Percentiles rank a stretch among this genome's conserved stretches.
phyloP scores from a whole-genome alignment of 352 stramenopile genomes.

The Phytophthora quininea region DNA sequence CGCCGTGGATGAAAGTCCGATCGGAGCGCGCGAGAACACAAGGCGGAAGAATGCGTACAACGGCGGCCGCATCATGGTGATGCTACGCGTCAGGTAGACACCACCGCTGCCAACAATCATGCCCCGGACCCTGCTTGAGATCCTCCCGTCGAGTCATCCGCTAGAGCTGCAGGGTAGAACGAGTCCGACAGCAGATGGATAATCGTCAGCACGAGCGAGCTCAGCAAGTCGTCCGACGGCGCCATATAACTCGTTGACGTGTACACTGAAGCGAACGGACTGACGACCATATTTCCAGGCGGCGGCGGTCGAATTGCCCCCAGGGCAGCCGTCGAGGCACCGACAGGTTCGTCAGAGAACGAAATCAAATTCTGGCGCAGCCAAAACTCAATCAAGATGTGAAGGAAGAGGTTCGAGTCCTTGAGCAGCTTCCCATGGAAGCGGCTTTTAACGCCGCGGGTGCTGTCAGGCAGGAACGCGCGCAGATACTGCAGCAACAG shows the following conservation, averaged over 20 bases:
- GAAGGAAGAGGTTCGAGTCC: slow-evolving; percentile 82
- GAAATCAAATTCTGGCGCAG: slow-evolving; percentile 89
- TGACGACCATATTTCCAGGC: slow-evolving; percentile 46
- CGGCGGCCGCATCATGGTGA: slow-evolving; percentile 73
- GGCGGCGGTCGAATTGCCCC: slow-evolving; percentile 22
- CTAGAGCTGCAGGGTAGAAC: slow-evolving; percentile 69
- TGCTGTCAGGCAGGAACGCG: slow-evolving; percentile 77
- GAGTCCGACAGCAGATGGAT: slow-evolving; percentile 85
- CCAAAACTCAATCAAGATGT: slow-evolving; percentile 89
- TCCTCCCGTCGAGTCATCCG: slow-evolving; percentile 26
- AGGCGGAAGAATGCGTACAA: slow-evolving; percentile 86
- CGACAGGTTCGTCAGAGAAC: slow-evolving; percentile 67
- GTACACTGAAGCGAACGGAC: slow-evolving; percentile 76
- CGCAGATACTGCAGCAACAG: slow-evolving; percentile 83
- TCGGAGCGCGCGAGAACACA: slow-evolving; percentile 82
- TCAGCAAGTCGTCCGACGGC: slow-evolving; percentile 83
- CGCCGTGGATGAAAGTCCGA: slow-evolving; percentile 76
- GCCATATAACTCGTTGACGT: slow-evolving; percentile 87
- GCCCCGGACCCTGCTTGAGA: slow-evolving; percentile 27
- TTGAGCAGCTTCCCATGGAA: slow-evolving; percentile 83
- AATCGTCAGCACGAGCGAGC: slow-evolving; percentile 80
- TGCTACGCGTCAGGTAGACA: slow-evolving; percentile 73
- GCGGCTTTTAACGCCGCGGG: slow-evolving; percentile 64
- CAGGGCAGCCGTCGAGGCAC: slow-evolving; percentile 24
- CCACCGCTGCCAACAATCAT: slow-evolving; percentile 44